Percentiles rank a stretch among this genome's conserved stretches.
phyloP scores from a whole-genome alignment of 305 asterid genomes.

The Lippia alba region DNA sequence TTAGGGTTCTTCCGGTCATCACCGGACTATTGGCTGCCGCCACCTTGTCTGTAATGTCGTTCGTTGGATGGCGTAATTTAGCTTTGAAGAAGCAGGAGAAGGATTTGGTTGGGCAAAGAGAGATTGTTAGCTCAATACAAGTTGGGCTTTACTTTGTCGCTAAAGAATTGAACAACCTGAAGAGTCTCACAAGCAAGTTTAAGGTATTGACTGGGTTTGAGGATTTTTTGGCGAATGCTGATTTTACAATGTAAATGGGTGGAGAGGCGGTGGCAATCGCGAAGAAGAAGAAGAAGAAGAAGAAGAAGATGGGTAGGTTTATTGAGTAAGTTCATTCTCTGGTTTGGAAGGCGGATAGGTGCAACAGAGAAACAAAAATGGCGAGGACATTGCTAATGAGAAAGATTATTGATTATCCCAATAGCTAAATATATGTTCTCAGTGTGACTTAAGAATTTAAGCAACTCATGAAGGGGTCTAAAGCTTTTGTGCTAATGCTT shows the following conservation, averaged over 20 bases:
- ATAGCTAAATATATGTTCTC: neutral
- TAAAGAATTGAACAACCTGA: slow-evolving; percentile 62
- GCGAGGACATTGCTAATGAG: slow-evolving; percentile 67
- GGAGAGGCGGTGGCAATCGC: slow-evolving; percentile 53
- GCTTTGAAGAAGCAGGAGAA: slow-evolving; percentile 66
- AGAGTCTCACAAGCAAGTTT: slow-evolving; percentile 55
- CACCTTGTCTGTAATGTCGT: slow-evolving; percentile 62
- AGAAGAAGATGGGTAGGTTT: slow-evolving; percentile 50
- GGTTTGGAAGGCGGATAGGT: slow-evolving; percentile 56
- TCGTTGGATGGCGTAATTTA: slow-evolving; percentile 65
- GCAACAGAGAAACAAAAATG: slow-evolving; percentile 56
- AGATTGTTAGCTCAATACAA: slow-evolving; percentile 56
- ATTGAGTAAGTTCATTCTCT: slow-evolving; percentile 52
- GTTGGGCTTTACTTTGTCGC: slow-evolving; percentile 55
- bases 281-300: slow-evolving; percentile 62
- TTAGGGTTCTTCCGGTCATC: slow-evolving; percentile 71
- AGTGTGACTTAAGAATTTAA: no score
- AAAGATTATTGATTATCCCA: slow-evolving; percentile 18
- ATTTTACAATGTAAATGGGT: slow-evolving; percentile 37
- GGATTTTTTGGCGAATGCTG: slow-evolving; percentile 52
- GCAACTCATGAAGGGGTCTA: no score
- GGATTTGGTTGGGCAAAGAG: slow-evolving; percentile 60
- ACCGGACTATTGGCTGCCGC: slow-evolving; percentile 74
- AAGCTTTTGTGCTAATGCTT: neutral
- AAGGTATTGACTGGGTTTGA: slow-evolving; percentile 49